A percentile compares a stretch with the other conserved stretches of the same genome.
Evolutionary conservation across 1,284 basidiomycete species (phyloP).

Genomic region (Melampsora larici-populina): DNA sequence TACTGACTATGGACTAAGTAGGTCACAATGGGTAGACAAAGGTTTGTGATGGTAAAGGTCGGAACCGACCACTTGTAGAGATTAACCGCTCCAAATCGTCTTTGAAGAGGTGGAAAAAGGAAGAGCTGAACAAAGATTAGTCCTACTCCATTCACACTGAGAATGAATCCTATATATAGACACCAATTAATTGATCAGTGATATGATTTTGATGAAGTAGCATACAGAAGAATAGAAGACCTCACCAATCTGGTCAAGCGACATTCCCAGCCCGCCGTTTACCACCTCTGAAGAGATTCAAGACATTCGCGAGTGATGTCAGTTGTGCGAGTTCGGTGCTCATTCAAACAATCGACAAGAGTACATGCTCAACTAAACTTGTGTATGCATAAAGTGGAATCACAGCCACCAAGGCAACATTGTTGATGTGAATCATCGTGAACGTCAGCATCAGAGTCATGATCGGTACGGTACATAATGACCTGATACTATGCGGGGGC

Average conservation of each 20-base stretch:
- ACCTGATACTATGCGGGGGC: slow-evolving; percentile 18
- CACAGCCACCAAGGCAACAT: slow-evolving; percentile 22
- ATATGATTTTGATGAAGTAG: not conserved
- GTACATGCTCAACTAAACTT: not conserved
- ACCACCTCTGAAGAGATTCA: slow-evolving; percentile 8
- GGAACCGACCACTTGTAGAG: slow-evolving; percentile 18
- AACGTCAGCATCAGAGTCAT: slow-evolving; percentile 26
- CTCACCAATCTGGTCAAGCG: slow-evolving; percentile 27
- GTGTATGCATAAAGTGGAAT: slow-evolving; percentile 31
- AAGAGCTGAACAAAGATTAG: slow-evolving; percentile 34
- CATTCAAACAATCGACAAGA: not conserved
- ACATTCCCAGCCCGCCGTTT: slow-evolving; percentile 27
- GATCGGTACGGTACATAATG: slow-evolving; percentile 29
- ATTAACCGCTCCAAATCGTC: slow-evolving; percentile 17
- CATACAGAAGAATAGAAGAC: not conserved
- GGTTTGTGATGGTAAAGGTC: slow-evolving; percentile 11
- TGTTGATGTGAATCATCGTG: slow-evolving; percentile 24
- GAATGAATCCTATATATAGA: slow-evolving; percentile 13
- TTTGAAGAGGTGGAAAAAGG: slow-evolving; percentile 24
- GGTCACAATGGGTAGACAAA: slow-evolving; percentile 19
- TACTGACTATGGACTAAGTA: slow-evolving; percentile 27
- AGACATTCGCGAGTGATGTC: not conserved
- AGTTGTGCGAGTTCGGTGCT: not conserved
- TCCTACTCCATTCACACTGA: slow-evolving; percentile 34
- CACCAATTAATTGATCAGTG: not conserved